These are phyloP conservation scores for Thelephora terrestris DNA, from an alignment of 1,284 basidiomycete genomes.

Conservation along the genomic window DNA sequence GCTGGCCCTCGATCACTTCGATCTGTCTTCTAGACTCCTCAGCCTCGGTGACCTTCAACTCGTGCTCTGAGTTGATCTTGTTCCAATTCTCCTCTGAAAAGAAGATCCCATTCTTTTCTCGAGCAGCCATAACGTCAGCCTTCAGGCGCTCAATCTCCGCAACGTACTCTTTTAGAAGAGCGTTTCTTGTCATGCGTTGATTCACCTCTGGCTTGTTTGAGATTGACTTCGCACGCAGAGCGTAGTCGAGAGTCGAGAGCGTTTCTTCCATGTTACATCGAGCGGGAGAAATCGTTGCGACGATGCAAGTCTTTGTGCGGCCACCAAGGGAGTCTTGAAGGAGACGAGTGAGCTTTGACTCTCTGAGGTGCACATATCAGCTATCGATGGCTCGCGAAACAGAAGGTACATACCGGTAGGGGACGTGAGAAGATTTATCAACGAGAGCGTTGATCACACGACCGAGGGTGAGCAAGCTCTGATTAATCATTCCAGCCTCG, in stretches of 20 bases:
- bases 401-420: conserved; percentile 66
- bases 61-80: conserved; percentile 71
- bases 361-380: conserved; percentile 30
- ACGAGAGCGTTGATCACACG: conserved; percentile 96
- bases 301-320: conserved; percentile 95
- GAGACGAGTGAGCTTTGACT: conserved; percentile 92
- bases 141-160: conserved; percentile 94
- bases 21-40: conserved; percentile 77
- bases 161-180: conserved; percentile 90
- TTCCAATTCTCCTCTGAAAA: conserved; percentile 86
- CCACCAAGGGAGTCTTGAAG: conserved; percentile 99
- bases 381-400: not conserved
- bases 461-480: conserved; percentile 91
- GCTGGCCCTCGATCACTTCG: conserved; percentile 74
- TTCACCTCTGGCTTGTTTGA: conserved; percentile 95
- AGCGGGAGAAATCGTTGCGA: conserved; percentile 91
- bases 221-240: conserved; percentile 92
- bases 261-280: conserved; percentile 95
- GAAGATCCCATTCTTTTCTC: conserved; percentile 93
- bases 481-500: conserved; percentile 99
- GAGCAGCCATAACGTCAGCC: conserved; percentile 79
- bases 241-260: conserved; percentile 95
- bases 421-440: conserved; percentile 85
- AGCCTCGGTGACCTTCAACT: conserved; percentile 63
- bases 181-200: conserved; percentile 87